These are phyloP conservation scores for Hanseniaspora meyeri DNA, from an alignment of 805 yeast species.

Conservation along the genomic window DNA sequence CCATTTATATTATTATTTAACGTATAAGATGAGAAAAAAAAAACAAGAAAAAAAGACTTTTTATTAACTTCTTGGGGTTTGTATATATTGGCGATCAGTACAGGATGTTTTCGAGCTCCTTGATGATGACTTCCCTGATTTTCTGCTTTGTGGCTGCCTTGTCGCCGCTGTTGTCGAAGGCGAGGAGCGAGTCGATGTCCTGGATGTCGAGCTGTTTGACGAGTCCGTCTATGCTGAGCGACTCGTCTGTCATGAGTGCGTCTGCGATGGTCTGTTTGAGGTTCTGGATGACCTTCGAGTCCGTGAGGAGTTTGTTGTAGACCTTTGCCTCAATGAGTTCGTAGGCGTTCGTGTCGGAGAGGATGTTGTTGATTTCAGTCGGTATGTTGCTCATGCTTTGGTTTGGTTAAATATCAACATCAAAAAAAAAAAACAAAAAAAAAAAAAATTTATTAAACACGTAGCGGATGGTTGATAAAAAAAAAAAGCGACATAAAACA, in stretches of 20 bases:
- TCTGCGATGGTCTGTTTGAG: background rate
- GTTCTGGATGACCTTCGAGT: background rate
- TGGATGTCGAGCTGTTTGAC: background rate
- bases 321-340: constrained; percentile 4
- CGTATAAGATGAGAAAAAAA: too few species aligned
- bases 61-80: too few species aligned
- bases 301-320: background rate
- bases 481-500: background rate
- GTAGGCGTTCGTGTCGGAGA: background rate
- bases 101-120: background rate
- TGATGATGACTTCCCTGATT: background rate
- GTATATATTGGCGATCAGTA: background rate
- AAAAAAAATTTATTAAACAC: background rate
- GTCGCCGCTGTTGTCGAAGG: background rate
- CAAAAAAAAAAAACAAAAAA: background rate
- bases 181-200: background rate
- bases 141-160: background rate
- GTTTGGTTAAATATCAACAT: background rate
- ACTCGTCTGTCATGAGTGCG: background rate
- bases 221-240: background rate
- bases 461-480: background rate
- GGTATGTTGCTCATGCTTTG: background rate
- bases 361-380: background rate
- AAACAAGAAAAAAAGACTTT: background rate
- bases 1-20: too few species aligned